phyloP scores from a whole-genome alignment of 768 basidiomycete species.

The Boletellus ananiceps region DNA sequence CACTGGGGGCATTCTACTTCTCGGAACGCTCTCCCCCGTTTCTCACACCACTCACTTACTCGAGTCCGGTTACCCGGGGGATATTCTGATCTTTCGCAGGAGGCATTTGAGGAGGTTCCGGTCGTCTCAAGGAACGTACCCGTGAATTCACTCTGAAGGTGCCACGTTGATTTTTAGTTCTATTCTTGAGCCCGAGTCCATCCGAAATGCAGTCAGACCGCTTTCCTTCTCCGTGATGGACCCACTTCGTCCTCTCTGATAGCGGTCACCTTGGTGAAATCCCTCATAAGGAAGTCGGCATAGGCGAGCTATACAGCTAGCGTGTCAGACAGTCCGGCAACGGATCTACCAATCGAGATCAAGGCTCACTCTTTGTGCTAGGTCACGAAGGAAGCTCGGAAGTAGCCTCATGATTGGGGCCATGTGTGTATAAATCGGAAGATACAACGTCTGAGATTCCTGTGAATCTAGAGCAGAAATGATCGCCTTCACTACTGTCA shows the following conservation, averaged over 20 bases:
- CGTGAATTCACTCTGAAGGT: no score
- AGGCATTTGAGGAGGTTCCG: background rate
- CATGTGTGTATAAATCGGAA: conserved; percentile 71
- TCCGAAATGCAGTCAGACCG: conserved; percentile 2
- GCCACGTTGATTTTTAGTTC: no score
- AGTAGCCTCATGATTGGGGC: conserved; percentile 50
- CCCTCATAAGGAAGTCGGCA: conserved; percentile 68
- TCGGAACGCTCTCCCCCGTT: no score
- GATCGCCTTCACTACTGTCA: conserved; percentile 74
- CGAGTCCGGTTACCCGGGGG: no score
- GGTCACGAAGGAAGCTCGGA: conserved; percentile 72
- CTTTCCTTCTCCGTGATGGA: conserved; percentile 8
- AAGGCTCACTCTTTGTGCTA: conserved; percentile 64
- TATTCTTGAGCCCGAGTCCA: background rate
- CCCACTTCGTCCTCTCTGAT: conserved; percentile 51
- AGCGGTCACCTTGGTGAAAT: conserved; percentile 62
- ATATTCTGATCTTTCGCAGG: no score
- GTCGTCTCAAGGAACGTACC: no score
- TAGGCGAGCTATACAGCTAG: conserved; percentile 46
- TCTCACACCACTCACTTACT: no score
- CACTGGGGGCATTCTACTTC: no score
- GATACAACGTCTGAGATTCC: conserved; percentile 62
- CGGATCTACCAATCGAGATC: background rate
- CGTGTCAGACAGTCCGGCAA: conserved; percentile 8
- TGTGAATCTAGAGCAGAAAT: conserved; percentile 79